A percentile compares a stretch with the other conserved stretches of the same genome.
phyloP scores from a whole-genome alignment of 202 grass and related monocot species.

The Zizania palustris region DNA sequence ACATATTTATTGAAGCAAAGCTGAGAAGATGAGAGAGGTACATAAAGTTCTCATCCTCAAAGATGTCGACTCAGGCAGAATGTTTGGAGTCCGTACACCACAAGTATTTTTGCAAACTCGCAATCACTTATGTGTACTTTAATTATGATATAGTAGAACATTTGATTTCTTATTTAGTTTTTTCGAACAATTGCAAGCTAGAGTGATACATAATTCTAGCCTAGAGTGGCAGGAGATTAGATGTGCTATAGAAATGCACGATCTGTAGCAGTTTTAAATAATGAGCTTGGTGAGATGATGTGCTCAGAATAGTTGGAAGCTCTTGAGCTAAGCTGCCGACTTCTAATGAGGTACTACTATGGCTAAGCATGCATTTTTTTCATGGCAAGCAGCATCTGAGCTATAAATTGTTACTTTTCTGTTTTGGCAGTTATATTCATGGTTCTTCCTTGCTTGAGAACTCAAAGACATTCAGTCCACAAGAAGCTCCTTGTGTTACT shows the following conservation, averaged over 20 bases:
- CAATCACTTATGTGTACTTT: constrained; percentile 16
- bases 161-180: constrained; percentile 35
- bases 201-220: constrained; percentile 83
- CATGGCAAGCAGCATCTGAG: constrained; percentile 16
- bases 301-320: constrained; percentile 95
- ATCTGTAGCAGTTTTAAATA: constrained; percentile 52
- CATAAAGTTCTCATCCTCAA: constrained; percentile 90
- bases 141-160: constrained; percentile 19
- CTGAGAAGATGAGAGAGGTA: too few relatives aligned
- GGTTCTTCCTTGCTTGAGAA: constrained; percentile 86
- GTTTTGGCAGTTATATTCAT: constrained; percentile 78
- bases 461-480: constrained; percentile 75
- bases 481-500: constrained; percentile 56
- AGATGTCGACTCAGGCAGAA: constrained; percentile 92
- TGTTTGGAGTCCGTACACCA: constrained; percentile 76
- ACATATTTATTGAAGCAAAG: too few relatives aligned
- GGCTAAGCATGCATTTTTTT: constrained; percentile 20
- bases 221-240: constrained; percentile 77
- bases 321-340: constrained; percentile 93
- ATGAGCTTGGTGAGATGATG: constrained; percentile 81
- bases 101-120: constrained; percentile 52
- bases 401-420: constrained; percentile 40
- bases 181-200: constrained; percentile 59
- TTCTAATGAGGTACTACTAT: constrained; percentile 88
- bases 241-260: constrained; percentile 76